Base-by-base conservation (phyloP, 371 early-diverging fungal species). In the Sporodiniella umbellata region DNA sequence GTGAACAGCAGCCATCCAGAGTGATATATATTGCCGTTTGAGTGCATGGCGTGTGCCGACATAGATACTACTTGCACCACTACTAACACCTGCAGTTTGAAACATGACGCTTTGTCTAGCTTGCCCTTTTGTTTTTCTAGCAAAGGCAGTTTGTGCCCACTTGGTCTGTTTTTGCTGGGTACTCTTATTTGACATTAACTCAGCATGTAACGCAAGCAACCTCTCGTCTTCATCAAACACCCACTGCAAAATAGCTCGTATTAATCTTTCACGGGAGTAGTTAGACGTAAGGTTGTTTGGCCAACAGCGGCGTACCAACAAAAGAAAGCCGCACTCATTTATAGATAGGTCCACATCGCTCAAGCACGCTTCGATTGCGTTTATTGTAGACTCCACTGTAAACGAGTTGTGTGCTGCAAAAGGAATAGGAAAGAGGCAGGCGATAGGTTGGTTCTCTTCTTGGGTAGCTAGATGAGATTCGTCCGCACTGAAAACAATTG, bases 281-380 rank as follows among this genome's bases (percentile, higher is more conserved):
- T 48, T 54, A 0, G 84, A 76, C 68, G 78, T 79, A 48, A 79
- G 78, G 8, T 79, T 73, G 31, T 80, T 79, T 1, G 84, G 84
- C 78, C 80, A 81, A 38, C 81, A 77, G 8, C 79, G 72, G 8
- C 81, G 68, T 0, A 67, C 60, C 7, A 83, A 44, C 1, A 83
- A 28, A 25, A 79, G 48, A 45, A 80, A 59, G 0, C 81, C 84
- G 42, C 78, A 78, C 45, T 83, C 84, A 25, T 81, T 83, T 22
- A 81, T 45, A 1, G 80, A 69, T 33, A 83, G 28, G 46, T 80
- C 72, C 14, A 80, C 61, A 47, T 78, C 79, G 23, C 60, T 53
- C 7, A 83, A 53, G 45, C 81, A 83, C 0, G 79, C 64, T 35
- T 74, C 78, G 21, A 83, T 68, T 0, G 79, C 62, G 17, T 75